Evolutionary conservation across 345 rosid species (phyloP).

Genomic region (Salix purpurea): DNA sequence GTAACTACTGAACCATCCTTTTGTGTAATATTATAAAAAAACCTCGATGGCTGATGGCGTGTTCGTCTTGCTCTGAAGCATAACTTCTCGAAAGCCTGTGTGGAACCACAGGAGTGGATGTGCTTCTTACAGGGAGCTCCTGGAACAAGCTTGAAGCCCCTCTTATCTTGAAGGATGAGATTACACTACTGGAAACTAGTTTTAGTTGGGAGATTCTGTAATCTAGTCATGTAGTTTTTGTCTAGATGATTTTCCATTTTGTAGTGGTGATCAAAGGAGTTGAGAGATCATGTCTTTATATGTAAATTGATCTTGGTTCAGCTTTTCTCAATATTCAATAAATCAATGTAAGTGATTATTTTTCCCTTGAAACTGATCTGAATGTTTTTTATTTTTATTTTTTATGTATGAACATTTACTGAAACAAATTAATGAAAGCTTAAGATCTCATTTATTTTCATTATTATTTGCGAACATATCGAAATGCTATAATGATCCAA

Average conservation of each 20-base stretch:
- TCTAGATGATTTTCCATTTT: conserved; percentile 1
- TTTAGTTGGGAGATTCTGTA: neutral
- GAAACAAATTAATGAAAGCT: no score
- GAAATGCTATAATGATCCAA: no score
- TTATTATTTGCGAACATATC: no score
- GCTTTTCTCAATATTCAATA: neutral
- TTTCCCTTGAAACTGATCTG: neutral
- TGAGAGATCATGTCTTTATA: no score
- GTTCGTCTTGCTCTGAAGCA: neutral
- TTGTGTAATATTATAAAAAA: neutral
- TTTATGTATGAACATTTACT: neutral
- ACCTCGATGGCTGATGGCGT: neutral
- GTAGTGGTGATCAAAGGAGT: neutral
- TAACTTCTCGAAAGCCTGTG: neutral
- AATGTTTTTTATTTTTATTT: no score
- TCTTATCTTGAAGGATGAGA: neutral
- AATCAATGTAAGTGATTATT: neutral
- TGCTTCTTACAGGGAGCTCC: neutral
- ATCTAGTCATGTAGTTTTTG: neutral
- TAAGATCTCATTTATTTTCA: no score
- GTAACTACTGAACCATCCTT: neutral
- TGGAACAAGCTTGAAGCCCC: neutral
- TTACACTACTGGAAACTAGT: neutral
- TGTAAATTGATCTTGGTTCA: neutral
- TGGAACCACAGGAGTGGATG: neutral